phyloP scores from a whole-genome alignment of 108 stramenopile genomes.

The Cylindrotheca closterium region DNA sequence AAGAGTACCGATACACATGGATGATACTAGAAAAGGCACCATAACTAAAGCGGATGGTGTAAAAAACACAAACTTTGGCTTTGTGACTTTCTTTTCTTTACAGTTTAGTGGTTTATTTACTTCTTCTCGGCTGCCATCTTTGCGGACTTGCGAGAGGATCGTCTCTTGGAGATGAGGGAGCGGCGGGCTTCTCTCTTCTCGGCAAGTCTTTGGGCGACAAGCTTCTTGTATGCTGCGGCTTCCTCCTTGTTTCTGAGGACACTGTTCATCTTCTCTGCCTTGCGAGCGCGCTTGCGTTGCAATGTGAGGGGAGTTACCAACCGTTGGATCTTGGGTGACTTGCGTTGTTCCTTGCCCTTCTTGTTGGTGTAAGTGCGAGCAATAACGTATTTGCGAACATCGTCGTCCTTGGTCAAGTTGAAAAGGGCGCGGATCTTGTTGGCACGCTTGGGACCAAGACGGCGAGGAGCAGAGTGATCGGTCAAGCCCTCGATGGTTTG shows the following conservation, averaged over 20 bases:
- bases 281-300: slow-evolving; percentile 93
- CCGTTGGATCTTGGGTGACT: slow-evolving; percentile 99
- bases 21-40: too few relatives aligned
- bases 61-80: too few relatives aligned
- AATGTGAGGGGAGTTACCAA: slow-evolving; percentile 95
- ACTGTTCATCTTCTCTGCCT: slow-evolving; percentile 73
- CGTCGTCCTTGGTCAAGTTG: slow-evolving; percentile 99
- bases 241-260: slow-evolving; percentile 88
- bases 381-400: slow-evolving; percentile 99
- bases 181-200: slow-evolving; percentile 95
- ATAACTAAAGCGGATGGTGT: too few relatives aligned
- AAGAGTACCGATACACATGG: too few relatives aligned
- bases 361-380: slow-evolving; percentile 95
- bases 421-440: slow-evolving; percentile 99
- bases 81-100: not conserved
- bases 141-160: slow-evolving; percentile 88
- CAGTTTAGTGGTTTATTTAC: slow-evolving; percentile 25
- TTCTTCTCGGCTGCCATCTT: slow-evolving; percentile 62
- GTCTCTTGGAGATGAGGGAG: slow-evolving; percentile 95
- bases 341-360: slow-evolving; percentile 90
- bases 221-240: slow-evolving; percentile 94
- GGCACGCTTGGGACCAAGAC: slow-evolving; percentile 99
- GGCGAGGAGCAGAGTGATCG: slow-evolving; percentile 90
- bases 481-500: slow-evolving; percentile 93
- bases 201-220: slow-evolving; percentile 92